These are phyloP conservation scores for Salix purpurea DNA, from an alignment of 345 rosid genomes.

Conservation along the genomic window DNA sequence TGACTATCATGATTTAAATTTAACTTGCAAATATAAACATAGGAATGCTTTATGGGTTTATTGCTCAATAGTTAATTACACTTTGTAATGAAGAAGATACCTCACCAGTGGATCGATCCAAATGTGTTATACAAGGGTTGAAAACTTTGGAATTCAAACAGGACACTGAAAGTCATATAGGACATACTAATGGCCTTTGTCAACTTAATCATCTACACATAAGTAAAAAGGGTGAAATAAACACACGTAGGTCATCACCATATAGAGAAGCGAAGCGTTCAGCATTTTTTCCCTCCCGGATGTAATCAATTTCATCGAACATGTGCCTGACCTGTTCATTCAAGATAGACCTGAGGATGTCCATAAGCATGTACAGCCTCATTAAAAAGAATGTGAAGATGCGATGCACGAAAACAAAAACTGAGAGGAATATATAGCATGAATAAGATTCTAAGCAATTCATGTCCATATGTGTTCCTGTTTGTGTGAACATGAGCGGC, in stretches of 20 bases:
- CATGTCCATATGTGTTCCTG: neutral
- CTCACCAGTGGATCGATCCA: slow-evolving; percentile 2
- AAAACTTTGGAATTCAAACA: neutral
- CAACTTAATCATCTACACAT: neutral
- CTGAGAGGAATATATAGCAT: neutral
- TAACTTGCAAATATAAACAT: too few species aligned
- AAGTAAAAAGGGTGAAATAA: slow-evolving; percentile 8
- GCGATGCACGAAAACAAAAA: neutral
- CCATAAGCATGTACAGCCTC: slow-evolving; percentile 33
- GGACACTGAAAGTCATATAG: neutral
- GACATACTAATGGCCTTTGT: neutral
- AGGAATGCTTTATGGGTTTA: neutral
- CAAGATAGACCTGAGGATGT: slow-evolving; percentile 47
- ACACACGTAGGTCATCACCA: slow-evolving; percentile 51
- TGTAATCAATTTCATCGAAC: slow-evolving; percentile 94
- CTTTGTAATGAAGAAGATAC: neutral
- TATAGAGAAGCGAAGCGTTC: slow-evolving; percentile 86
- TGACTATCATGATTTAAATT: too few species aligned
- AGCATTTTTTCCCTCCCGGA: slow-evolving; percentile 87
- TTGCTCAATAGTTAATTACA: neutral
- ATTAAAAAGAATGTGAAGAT: slow-evolving; percentile 18
- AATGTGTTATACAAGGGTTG: neutral
- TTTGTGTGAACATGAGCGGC: neutral
- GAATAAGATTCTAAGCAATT: neutral
- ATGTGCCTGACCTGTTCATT: slow-evolving; percentile 93